Evolutionary conservation across 75 land plant species (phyloP), one percentile per base, ranked within the genome.

Genomic region (Cupressus sempervirens): DNA sequence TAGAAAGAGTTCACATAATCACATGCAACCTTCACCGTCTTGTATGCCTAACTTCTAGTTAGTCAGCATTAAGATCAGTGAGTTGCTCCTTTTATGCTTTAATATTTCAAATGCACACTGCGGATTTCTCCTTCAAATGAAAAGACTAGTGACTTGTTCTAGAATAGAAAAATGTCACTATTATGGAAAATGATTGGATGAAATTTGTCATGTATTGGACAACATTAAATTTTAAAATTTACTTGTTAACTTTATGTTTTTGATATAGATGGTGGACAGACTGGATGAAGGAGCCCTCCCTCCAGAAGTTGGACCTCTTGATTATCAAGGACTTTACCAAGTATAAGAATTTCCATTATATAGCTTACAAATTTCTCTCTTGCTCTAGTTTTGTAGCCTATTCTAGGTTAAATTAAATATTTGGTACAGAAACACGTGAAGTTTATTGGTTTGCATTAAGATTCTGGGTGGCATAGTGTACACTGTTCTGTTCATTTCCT

Each of bases 241-340:
- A 32, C 35, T 72, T 72, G 23, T 50, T 4, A 74, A 34, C 45
- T 43, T 29, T n/a, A n/a, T n/a, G n/a, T 80, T 52, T 80, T 79
- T 41, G 2, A 35, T 92, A 76, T 91, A 97, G 99, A 91, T 97
- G 96, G 99, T 97, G 67, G 98, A 97, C 83, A 91, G 92, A 85
- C 91, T 97, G 86, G 99, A 97, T 87, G 96, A 93, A 85, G 99
- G 99, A 80, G 91, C 89, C 40, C 83, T 97, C 76, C 87, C 95
- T 23, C 87, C 94, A 82, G 92, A 91, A 68, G 84, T 93, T 84
- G 94, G 93, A 50, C 96, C 96, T 56, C 86, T 94, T 75, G 96
- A 96, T 87, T 97, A 97, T 83, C 86, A 91, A 74, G 93, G 98
- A 40, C 95, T 97, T 75, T 93, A 92, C 86, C 92, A 93, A 95